Percentiles rank a stretch among this genome's conserved stretches.
Conservation (phyloP, 306 rosid species). For the Fagus sylvatica region DNA sequence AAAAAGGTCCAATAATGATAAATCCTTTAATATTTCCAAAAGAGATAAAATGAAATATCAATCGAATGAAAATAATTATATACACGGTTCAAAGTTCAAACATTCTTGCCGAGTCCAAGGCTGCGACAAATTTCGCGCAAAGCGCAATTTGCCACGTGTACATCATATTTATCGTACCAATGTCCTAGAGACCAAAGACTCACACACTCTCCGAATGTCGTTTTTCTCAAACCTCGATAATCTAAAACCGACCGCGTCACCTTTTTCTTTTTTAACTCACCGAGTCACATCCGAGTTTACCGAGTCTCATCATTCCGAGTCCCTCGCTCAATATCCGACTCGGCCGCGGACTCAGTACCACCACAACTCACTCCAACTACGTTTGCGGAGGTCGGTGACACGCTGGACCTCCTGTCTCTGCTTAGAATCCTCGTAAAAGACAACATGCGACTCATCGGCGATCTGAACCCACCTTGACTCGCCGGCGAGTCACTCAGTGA, state of each 20-base stretch:
- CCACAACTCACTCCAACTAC: slow-evolving; percentile 24
- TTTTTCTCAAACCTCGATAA: neutral
- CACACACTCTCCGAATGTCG: neutral
- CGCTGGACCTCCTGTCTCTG: slow-evolving; percentile 42
- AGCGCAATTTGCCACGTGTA: neutral
- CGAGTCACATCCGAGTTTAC: slow-evolving; percentile 24
- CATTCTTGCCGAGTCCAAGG: neutral
- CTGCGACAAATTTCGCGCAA: neutral
- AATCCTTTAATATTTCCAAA: too few relatives aligned
- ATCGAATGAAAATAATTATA: neutral
- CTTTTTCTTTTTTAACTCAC: neutral
- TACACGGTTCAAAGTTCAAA: slow-evolving; percentile 1
- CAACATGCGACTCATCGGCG: slow-evolving; percentile 66
- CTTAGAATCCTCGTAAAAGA: slow-evolving; percentile 68
- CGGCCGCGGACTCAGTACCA: slow-evolving; percentile 19
- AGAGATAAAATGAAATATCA: neutral
- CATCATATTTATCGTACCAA: neutral
- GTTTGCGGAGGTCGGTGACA: slow-evolving; percentile 48
- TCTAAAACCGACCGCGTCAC: slow-evolving; percentile 8
- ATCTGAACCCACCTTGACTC: slow-evolving; percentile 42
- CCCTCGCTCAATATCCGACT: slow-evolving; percentile 46
- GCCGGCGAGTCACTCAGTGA: slow-evolving; percentile 34
- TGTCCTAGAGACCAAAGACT: neutral
- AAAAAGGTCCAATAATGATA: too few relatives aligned
- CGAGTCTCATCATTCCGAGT: slow-evolving; percentile 31